These are phyloP conservation scores for Trichoderma afroharzianum DNA, from an alignment of 2,329 filamentous ascomycete species.

Conservation along the genomic window DNA sequence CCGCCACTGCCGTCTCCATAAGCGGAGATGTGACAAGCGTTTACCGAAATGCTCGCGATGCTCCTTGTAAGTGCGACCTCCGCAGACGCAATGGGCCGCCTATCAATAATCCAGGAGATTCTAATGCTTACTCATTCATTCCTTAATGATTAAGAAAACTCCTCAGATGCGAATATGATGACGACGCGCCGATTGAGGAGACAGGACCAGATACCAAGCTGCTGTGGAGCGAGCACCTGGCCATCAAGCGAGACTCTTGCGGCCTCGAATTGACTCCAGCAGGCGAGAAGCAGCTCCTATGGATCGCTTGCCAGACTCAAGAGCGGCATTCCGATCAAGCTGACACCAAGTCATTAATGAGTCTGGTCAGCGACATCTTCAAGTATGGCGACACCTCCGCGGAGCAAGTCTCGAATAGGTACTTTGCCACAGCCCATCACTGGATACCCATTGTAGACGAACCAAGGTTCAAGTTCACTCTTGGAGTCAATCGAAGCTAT, in stretches of 20 bases:
- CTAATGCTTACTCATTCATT: background rate
- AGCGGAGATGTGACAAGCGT: conserved; percentile 8
- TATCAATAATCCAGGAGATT: background rate
- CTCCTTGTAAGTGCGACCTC: background rate
- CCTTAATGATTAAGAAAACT: background rate
- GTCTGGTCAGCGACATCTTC: background rate
- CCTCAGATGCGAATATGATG: conserved; percentile 2
- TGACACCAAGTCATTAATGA: background rate
- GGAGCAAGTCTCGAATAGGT: background rate
- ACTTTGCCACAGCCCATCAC: background rate
- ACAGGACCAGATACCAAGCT: background rate
- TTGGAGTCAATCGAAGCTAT: background rate
- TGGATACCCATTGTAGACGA: conserved; percentile 3
- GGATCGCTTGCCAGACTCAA: background rate
- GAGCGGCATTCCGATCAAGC: background rate
- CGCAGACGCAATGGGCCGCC: background rate
- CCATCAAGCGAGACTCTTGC: background rate
- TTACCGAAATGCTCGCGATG: conserved; percentile 5
- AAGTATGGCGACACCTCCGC: background rate
- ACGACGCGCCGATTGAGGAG: background rate
- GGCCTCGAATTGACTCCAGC: background rate
- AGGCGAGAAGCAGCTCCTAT: conserved; percentile 12
- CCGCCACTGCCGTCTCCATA: background rate
- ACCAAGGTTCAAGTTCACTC: background rate
- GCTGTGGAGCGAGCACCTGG: background rate